Base-by-base conservation (phyloP, 2,329 filamentous ascomycete species). In the Trichoderma gracile region DNA sequence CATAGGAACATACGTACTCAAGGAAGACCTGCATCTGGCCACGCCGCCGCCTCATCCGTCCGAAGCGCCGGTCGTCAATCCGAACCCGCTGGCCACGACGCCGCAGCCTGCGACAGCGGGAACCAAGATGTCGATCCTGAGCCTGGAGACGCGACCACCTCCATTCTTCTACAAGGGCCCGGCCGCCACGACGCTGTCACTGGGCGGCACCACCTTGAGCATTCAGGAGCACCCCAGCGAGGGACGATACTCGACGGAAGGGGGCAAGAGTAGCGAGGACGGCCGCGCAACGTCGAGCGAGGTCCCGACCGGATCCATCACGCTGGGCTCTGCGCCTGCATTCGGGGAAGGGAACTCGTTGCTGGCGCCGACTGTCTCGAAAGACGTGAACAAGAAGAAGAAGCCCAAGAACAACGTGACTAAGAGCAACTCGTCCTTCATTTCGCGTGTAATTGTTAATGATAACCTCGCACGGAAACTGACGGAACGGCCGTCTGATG, bases 321-420 rank as follows among this genome's bases (percentile, higher is more conserved):
- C 72, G 27, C 71, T 74, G 71, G 82, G 74, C 43, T 81, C 77
- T 19, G 81, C 84, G 6, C 89, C 91, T 1, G 86, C 89, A 0
- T 97, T 97, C 76, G 94, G 94, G 8, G 91, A 95, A 71, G 90
- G 91, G 60, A 98, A 97, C 74, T 84, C 89, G 7, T 84, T 91
- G 27, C 81, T 98, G 33, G 80, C 83, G 12, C 81, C 83, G 19
- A 80, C 82, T 17, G 83, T 84, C 58, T 81, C 83, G 33, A 92
- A 92, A 72, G 91, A 93, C 72, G 84, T 86, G 46, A 87, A 86
- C 68, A 97, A 97, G 81, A 85, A 87, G 74, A 86, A 89, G 73
- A 99, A 99, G 76, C 95, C 95, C 2, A 99, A 98, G 83, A 98
- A 94, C 78, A 98, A 96, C 76, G 95, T 99, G 76, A 89, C 94